A percentile compares a stretch with the other conserved stretches of the same genome.
Evolutionary conservation across 2,329 filamentous ascomycete genomes (phyloP).

Genomic region (Calonectria pteridis): DNA sequence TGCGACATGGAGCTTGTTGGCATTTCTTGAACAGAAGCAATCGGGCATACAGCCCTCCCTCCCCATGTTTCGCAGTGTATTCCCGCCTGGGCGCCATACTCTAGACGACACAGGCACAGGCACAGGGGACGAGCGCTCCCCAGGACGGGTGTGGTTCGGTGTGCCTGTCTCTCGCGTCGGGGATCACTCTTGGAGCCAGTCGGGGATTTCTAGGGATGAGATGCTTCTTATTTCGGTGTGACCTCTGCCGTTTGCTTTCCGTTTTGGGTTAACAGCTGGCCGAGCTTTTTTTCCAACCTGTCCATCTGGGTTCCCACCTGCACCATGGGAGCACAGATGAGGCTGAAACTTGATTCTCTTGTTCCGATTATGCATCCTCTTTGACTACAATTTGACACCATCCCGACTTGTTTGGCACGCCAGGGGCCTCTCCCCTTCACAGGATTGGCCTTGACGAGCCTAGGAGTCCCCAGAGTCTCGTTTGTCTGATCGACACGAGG

Average conservation of each 20-base stretch:
- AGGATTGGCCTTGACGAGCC: background rate
- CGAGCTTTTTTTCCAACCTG: background rate
- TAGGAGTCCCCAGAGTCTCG: background rate
- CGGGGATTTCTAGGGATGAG: constrained; percentile 29
- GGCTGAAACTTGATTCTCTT: constrained; percentile 12
- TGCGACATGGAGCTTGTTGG: constrained; percentile 27
- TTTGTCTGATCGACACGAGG: constrained; percentile 15
- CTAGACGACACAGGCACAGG: background rate
- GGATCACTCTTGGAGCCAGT: constrained; percentile 25
- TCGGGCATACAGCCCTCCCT: constrained; percentile 27
- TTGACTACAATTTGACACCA: background rate
- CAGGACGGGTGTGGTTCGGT: constrained; percentile 9
- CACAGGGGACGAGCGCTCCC: background rate
- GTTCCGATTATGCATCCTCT: background rate
- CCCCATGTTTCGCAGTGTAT: constrained; percentile 9
- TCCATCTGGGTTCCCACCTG: background rate
- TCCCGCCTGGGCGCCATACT: background rate
- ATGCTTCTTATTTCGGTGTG: constrained; percentile 17
- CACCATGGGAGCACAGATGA: background rate
- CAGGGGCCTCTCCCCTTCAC: background rate
- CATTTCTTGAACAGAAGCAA: constrained; percentile 9
- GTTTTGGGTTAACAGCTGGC: constrained; percentile 7
- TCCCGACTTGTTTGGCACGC: background rate
- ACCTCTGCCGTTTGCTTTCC: constrained; percentile 5
- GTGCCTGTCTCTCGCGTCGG: constrained; percentile 15